Percentiles rank a stretch among this genome's conserved stretches.
Evolutionary conservation across 371 early-diverging fungal species (phyloP).

Genomic region (Syncephalastrum sp.): DNA sequence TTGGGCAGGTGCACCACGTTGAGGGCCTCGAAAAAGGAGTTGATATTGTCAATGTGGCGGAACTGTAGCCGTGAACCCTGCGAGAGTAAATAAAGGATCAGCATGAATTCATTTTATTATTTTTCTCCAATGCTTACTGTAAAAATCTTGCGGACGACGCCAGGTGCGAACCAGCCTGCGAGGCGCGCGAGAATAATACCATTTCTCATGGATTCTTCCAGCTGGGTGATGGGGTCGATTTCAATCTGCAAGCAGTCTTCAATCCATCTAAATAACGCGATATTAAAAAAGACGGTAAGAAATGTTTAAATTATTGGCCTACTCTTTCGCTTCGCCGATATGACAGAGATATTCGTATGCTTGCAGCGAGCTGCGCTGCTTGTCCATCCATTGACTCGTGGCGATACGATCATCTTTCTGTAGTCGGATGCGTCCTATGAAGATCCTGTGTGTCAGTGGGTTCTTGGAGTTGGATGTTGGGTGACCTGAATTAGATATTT

Average conservation of each 20-base stretch:
- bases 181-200: slow-evolving; percentile 95
- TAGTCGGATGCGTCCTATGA: slow-evolving; percentile 61
- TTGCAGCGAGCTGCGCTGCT: slow-evolving; percentile 86
- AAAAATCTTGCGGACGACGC: slow-evolving; percentile 86
- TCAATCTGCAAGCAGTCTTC: slow-evolving; percentile 87
- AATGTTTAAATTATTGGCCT: slow-evolving; percentile 27
- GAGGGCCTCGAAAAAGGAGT: slow-evolving; percentile 87
- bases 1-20: slow-evolving; percentile 81
- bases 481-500: neutral
- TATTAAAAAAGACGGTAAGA: neutral
- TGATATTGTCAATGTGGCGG: slow-evolving; percentile 99
- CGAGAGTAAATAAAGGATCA: neutral
- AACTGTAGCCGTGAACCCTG: slow-evolving; percentile 87
- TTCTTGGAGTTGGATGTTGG: too few relatives aligned
- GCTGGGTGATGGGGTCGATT: slow-evolving; percentile 72
- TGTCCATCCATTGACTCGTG: slow-evolving; percentile 91
- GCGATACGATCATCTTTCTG: slow-evolving; percentile 47
- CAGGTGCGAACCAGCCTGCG: slow-evolving; percentile 84
- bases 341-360: slow-evolving; percentile 99
- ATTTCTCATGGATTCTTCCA: slow-evolving; percentile 93
- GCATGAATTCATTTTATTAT: neutral
- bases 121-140: slow-evolving; percentile 44
- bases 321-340: slow-evolving; percentile 99
- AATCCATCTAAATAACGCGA: slow-evolving; percentile 77
- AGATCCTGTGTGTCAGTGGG: neutral